Percentiles rank a stretch among this genome's conserved stretches.
phyloP scores from a whole-genome alignment of 1,284 basidiomycete genomes.

The Xerocomus nothofagi region DNA sequence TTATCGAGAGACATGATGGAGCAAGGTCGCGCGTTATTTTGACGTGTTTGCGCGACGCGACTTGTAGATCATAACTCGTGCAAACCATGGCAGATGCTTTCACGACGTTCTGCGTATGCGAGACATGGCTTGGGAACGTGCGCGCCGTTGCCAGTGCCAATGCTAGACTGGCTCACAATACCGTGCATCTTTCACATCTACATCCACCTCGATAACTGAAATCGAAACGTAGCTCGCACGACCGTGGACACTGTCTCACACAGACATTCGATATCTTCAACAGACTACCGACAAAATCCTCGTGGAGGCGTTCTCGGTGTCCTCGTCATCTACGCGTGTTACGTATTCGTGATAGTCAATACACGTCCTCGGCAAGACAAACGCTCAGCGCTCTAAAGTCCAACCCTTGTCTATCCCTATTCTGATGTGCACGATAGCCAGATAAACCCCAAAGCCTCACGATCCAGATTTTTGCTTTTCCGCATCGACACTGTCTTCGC shows the following conservation, averaged over 20 bases:
- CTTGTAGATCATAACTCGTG: no score
- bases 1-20: constrained; percentile 38
- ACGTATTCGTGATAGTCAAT: no score
- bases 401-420: constrained; percentile 1
- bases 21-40: constrained; percentile 30
- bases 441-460: not conserved
- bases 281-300: not conserved
- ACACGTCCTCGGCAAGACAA: no score
- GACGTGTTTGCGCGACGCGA: constrained; percentile 25
- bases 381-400: no score
- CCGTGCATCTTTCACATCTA: no score
- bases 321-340: not conserved
- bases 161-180: no score
- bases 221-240: not conserved
- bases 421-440: not conserved
- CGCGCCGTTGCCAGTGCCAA: no score
- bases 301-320: not conserved
- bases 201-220: not conserved
- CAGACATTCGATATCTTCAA: not conserved
- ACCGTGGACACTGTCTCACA: not conserved
- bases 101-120: no score
- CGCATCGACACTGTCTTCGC: constrained; percentile 24
- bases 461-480: constrained; percentile 13
- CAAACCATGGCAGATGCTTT: no score
- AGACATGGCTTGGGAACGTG: no score